These are phyloP conservation scores for Ascochyta rabiei DNA, from an alignment of 2,329 filamentous ascomycete genomes.

Conservation along the genomic window DNA sequence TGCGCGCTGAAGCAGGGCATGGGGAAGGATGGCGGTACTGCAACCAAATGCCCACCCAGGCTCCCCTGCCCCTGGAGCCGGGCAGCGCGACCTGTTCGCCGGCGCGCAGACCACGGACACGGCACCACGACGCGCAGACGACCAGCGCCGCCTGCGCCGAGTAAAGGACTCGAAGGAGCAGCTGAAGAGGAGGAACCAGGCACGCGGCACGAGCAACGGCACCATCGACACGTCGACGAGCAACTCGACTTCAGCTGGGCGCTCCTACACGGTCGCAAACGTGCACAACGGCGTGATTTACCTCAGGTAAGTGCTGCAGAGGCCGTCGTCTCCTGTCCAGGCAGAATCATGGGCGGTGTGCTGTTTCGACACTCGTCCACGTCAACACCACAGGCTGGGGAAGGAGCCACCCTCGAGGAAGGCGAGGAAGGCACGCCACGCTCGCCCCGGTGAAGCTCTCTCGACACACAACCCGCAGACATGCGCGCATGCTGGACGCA, in stretches of 20 bases:
- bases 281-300: constrained; percentile 57
- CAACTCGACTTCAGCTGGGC: constrained; percentile 37
- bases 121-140: constrained; percentile 37
- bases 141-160: constrained; percentile 41
- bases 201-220: constrained; percentile 40
- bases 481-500: neutral
- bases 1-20: constrained; percentile 32
- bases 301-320: constrained; percentile 47
- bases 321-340: neutral
- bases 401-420: neutral
- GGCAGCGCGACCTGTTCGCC: constrained; percentile 36
- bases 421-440: neutral
- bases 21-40: constrained; percentile 46
- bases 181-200: constrained; percentile 41
- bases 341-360: neutral
- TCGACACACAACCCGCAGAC: neutral
- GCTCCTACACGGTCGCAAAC: constrained; percentile 56
- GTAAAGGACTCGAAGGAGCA: constrained; percentile 48
- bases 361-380: neutral
- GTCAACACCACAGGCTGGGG: constrained; percentile 4
- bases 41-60: constrained; percentile 40
- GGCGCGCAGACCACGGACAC: constrained; percentile 31
- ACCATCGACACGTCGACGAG: constrained; percentile 39
- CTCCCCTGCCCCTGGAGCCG: constrained; percentile 27
- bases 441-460: neutral